Percentiles rank a stretch among this genome's conserved stretches.
phyloP scores from a whole-genome alignment of 805 yeast genomes.

The Lipomyces yamadae region DNA sequence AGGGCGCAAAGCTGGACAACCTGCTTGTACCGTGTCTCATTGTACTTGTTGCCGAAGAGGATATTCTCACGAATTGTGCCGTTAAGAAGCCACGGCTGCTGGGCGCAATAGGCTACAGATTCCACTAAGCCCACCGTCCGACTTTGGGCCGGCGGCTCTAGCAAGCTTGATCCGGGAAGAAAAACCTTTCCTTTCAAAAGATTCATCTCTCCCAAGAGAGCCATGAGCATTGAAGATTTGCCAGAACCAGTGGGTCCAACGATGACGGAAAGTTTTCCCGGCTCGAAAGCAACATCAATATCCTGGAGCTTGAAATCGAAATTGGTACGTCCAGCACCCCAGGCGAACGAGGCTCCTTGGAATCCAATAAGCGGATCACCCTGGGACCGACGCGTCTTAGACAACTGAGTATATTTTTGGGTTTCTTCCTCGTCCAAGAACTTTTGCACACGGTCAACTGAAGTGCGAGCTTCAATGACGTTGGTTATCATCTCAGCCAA shows the following conservation, averaged over 20 bases:
- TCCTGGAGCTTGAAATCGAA: conserved; percentile 78
- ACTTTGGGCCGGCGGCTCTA: conserved; percentile 71
- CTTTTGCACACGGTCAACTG: conserved; percentile 82
- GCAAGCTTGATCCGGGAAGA: conserved; percentile 69
- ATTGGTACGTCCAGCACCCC: conserved; percentile 60
- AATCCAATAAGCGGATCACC: conserved; percentile 74
- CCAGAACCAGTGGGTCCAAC: conserved; percentile 98
- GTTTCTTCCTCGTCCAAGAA: conserved; percentile 85
- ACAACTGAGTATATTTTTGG: conserved; percentile 78
- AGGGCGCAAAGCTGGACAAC: conserved; percentile 91
- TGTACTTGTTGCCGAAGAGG: conserved; percentile 72
- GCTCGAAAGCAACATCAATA: conserved; percentile 67
- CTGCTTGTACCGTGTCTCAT: conserved; percentile 72
- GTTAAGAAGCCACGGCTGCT: conserved; percentile 93
- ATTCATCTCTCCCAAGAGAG: conserved; percentile 93
- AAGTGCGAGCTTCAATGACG: conserved; percentile 88
- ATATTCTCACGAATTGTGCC: conserved; percentile 87
- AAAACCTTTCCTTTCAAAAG: conserved; percentile 45
- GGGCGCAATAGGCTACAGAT: conserved; percentile 39
- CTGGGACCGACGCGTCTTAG: conserved; percentile 52
- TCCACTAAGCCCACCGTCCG: conserved; percentile 52
- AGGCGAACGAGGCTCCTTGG: conserved; percentile 72
- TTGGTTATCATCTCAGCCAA: conserved; percentile 86
- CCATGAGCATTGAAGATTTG: conserved; percentile 87
- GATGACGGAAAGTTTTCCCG: conserved; percentile 84